These are phyloP conservation scores for Physcomitrellopsis africana DNA, from an alignment of 225 moss, liverwort and hornwort genomes.

Conservation along the genomic window DNA sequence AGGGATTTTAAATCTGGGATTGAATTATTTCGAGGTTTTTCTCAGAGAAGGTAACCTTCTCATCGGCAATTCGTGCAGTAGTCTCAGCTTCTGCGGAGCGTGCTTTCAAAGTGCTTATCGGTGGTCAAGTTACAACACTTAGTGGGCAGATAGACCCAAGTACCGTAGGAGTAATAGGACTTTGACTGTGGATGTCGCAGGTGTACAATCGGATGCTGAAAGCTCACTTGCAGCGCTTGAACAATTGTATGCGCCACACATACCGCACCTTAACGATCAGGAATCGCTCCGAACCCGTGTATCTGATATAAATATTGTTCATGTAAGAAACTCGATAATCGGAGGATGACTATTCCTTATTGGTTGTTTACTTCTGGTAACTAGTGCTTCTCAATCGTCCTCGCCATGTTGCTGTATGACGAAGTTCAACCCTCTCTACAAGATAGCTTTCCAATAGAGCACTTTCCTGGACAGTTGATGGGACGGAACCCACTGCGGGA, in stretches of 20 bases:
- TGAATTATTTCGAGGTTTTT: too few species aligned
- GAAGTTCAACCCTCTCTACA: conserved; percentile 5
- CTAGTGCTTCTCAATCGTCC: conserved; percentile 4
- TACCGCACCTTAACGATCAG: conserved; percentile 45
- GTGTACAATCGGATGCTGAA: conserved; percentile 33
- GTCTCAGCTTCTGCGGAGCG: too few species aligned
- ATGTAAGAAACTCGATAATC: conserved; percentile 50
- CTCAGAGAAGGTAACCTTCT: too few species aligned
- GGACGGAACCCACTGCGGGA: conserved; percentile 70
- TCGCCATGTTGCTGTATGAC: conserved; percentile 17
- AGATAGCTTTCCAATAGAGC: conserved; percentile 8
- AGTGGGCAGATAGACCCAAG: conserved; percentile 72
- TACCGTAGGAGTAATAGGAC: conserved; percentile 56
- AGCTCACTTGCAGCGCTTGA: conserved; percentile 10
- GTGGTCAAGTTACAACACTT: conserved; percentile 2
- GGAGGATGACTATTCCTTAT: background rate
- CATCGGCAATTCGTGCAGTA: too few species aligned
- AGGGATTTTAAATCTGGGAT: too few species aligned
- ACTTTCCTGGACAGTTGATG: conserved; percentile 60
- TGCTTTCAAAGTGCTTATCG: background rate
- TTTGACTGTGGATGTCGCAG: conserved; percentile 25
- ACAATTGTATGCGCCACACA: conserved; percentile 25
- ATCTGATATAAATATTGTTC: conserved; percentile 85
- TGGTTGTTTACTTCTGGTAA: conserved; percentile 1
- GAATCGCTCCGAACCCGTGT: conserved; percentile 70